Evolutionary conservation across 2,329 filamentous ascomycete genomes (phyloP).

Genomic region (Colletotrichum simmondsii): DNA sequence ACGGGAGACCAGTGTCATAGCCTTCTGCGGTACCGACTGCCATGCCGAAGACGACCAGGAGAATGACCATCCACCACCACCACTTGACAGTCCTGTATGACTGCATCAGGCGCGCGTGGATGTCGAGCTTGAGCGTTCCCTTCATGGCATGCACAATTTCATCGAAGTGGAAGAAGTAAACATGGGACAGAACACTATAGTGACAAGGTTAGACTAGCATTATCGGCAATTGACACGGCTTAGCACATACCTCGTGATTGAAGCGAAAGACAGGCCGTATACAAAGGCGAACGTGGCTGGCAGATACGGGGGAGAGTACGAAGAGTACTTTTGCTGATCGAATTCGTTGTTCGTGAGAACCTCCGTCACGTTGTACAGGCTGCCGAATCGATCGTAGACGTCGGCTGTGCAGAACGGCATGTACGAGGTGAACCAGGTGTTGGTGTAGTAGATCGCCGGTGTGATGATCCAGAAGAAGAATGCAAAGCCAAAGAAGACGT

Average conservation of each 20-base stretch:
- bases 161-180: constrained; percentile 50
- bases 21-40: constrained; percentile 53
- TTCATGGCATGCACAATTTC: constrained; percentile 48
- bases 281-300: constrained; percentile 59
- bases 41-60: constrained; percentile 49
- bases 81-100: constrained; percentile 67
- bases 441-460: constrained; percentile 67
- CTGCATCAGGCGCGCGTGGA: constrained; percentile 65
- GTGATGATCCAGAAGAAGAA: constrained; percentile 66
- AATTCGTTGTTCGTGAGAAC: constrained; percentile 57
- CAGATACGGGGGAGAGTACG: constrained; percentile 63
- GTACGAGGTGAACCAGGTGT: constrained; percentile 67
- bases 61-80: constrained; percentile 67
- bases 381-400: constrained; percentile 60
- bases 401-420: constrained; percentile 65
- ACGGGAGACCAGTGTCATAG: constrained; percentile 65
- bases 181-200: constrained; percentile 49
- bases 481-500: constrained; percentile 66
- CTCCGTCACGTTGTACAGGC: constrained; percentile 56
- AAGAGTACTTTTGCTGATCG: constrained; percentile 55
- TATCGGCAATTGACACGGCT: no score
- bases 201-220: no score
- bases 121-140: constrained; percentile 28
- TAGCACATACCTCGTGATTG: constrained; percentile 59
- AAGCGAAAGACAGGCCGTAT: constrained; percentile 73